Evolutionary conservation across 768 basidiomycete genomes (phyloP).

Genomic region (Xanthoconium stramineum): DNA sequence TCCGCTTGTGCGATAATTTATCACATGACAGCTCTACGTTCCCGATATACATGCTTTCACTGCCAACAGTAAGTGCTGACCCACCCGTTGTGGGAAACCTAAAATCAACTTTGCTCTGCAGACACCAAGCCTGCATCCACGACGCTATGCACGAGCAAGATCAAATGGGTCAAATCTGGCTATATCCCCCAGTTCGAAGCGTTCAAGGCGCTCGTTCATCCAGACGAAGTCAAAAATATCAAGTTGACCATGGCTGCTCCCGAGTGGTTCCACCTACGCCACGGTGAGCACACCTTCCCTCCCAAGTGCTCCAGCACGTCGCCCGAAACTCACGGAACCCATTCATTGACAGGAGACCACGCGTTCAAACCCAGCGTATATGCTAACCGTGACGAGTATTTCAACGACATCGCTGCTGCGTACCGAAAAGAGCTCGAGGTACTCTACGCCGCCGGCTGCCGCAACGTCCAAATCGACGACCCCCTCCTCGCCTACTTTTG

Average conservation of each 20-base stretch:
- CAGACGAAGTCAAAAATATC: slow-evolving; percentile 62
- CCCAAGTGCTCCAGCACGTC: background rate
- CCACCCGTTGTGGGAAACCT: background rate
- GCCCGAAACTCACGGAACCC: background rate
- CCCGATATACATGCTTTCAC: slow-evolving; percentile 23
- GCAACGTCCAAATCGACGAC: slow-evolving; percentile 46
- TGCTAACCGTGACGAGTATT: slow-evolving; percentile 38
- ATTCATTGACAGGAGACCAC: slow-evolving; percentile 17
- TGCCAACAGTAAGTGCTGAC: slow-evolving; percentile 12
- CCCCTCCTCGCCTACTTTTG: slow-evolving; percentile 63
- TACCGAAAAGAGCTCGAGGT: slow-evolving; percentile 44
- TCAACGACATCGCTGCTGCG: slow-evolving; percentile 45
- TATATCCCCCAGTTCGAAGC: slow-evolving; percentile 63
- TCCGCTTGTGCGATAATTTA: background rate
- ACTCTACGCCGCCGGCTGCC: slow-evolving; percentile 42
- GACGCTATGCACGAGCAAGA: slow-evolving; percentile 48
- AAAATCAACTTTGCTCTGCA: background rate
- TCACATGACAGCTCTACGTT: slow-evolving; percentile 21
- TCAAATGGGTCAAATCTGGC: slow-evolving; percentile 57
- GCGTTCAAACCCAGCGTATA: slow-evolving; percentile 22
- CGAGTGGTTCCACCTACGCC: slow-evolving; percentile 68
- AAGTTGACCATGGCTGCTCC: slow-evolving; percentile 73
- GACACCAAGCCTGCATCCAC: slow-evolving; percentile 22
- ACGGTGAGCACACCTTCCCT: slow-evolving; percentile 39
- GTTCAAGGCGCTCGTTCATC: slow-evolving; percentile 52